A percentile compares a stretch with the other conserved stretches of the same genome.
phyloP scores from a whole-genome alignment of 2,329 filamentous ascomycete species.

The Fusarium paranaense region DNA sequence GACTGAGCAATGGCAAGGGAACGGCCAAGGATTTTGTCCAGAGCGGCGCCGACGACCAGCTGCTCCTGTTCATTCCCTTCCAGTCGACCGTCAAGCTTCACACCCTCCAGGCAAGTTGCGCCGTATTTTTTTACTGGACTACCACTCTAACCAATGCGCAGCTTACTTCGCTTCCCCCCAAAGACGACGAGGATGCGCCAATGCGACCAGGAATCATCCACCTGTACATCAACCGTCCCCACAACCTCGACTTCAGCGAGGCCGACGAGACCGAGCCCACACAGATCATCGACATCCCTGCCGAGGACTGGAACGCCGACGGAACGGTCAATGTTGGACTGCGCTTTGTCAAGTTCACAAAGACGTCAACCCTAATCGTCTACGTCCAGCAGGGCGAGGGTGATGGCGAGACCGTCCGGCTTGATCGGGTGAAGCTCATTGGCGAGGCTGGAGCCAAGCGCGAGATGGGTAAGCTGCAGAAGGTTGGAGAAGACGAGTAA shows the following conservation, averaged over 20 bases:
- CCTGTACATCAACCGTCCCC: slow-evolving; percentile 87
- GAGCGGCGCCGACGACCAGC: slow-evolving; percentile 96
- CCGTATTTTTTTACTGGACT: background rate
- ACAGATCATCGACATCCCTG: slow-evolving; percentile 80
- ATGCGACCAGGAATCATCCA: slow-evolving; percentile 86
- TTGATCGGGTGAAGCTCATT: slow-evolving; percentile 83
- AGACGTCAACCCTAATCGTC: slow-evolving; percentile 84
- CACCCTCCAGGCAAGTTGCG: slow-evolving; percentile 72
- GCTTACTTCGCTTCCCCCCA: slow-evolving; percentile 83
- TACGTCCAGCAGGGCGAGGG: slow-evolving; percentile 91
- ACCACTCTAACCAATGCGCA: slow-evolving; percentile 58
- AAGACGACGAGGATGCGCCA: slow-evolving; percentile 78
- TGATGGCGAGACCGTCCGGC: slow-evolving; percentile 84
- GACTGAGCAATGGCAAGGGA: slow-evolving; percentile 67
- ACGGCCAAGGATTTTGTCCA: slow-evolving; percentile 84
- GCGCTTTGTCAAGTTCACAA: slow-evolving; percentile 98
- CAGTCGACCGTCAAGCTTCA: slow-evolving; percentile 90
- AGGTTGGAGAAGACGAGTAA: slow-evolving; percentile 82
- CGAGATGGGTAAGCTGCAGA: slow-evolving; percentile 94
- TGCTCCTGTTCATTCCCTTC: slow-evolving; percentile 94
- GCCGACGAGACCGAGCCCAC: slow-evolving; percentile 87
- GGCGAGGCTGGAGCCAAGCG: slow-evolving; percentile 93
- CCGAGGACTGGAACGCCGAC: slow-evolving; percentile 84
- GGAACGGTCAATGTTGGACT: slow-evolving; percentile 79
- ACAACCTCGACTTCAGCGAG: slow-evolving; percentile 95